phyloP scores from a whole-genome alignment of 345 rosid species.

The Iberis pinnata region DNA sequence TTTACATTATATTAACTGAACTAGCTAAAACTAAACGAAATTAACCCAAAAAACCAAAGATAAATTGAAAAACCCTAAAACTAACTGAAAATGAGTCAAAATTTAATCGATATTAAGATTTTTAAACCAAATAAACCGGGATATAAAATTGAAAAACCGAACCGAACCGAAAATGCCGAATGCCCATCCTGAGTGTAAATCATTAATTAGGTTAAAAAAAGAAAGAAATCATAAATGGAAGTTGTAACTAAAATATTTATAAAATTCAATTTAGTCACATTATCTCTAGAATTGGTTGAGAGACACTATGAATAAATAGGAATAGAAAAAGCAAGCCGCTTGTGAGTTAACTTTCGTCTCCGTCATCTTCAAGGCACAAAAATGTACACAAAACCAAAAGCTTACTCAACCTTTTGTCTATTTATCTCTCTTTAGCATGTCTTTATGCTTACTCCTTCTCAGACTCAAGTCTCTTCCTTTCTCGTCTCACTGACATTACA shows the following conservation, averaged over 20 bases:
- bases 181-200: too few relatives aligned
- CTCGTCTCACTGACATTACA: background rate
- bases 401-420: constrained; percentile 18
- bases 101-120: too few relatives aligned
- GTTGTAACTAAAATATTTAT: too few relatives aligned
- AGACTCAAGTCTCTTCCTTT: constrained; percentile 11
- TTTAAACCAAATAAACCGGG: too few relatives aligned
- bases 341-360: constrained; percentile 19
- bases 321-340: constrained; percentile 9
- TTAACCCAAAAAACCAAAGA: too few relatives aligned
- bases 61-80: too few relatives aligned
- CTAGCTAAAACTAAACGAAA: too few relatives aligned
- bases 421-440: constrained; percentile 15
- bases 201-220: background rate
- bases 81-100: too few relatives aligned
- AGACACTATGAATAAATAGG: background rate
- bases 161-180: too few relatives aligned
- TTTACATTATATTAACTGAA: too few relatives aligned
- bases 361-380: constrained; percentile 30
- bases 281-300: constrained; percentile 13
- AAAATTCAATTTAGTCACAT: constrained; percentile 1
- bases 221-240: too few relatives aligned
- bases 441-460: constrained; percentile 23
- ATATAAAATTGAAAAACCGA: too few relatives aligned
- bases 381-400: constrained; percentile 21